Conservation (phyloP, 2,329 filamentous ascomycete genomes). For the Sordariomycetes sp. region DNA sequence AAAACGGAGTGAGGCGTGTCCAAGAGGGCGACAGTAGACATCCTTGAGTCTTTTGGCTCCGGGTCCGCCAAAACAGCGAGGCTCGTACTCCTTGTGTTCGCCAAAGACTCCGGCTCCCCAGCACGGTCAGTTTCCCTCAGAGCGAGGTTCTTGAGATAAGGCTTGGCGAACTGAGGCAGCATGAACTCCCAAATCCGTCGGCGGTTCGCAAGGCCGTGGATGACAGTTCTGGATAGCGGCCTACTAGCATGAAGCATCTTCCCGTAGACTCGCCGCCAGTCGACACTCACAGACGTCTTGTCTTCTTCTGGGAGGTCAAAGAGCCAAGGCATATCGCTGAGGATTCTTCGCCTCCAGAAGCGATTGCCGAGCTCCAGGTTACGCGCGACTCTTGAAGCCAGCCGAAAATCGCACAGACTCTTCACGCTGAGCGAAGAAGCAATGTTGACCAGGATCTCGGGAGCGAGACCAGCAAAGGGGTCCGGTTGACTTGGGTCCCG, state of each 20-base stretch:
- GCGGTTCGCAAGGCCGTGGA: background rate
- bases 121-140: background rate
- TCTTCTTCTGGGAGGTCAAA: background rate
- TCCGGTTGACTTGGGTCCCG: background rate
- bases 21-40: background rate
- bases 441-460: background rate
- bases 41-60: background rate
- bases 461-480: background rate
- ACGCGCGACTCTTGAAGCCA: background rate
- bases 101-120: background rate
- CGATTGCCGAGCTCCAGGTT: background rate
- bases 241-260: background rate
- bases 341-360: background rate
- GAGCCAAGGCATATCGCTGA: background rate
- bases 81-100: background rate
- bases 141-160: background rate
- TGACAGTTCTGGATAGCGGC: background rate
- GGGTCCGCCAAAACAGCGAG: background rate
- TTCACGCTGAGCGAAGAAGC: background rate
- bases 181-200: background rate
- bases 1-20: background rate
- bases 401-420: background rate
- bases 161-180: background rate
- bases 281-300: background rate
- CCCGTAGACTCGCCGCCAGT: slow-evolving; percentile 1